phyloP scores from a whole-genome alignment of 2,329 filamentous ascomycete species.

The Claviceps africana region DNA sequence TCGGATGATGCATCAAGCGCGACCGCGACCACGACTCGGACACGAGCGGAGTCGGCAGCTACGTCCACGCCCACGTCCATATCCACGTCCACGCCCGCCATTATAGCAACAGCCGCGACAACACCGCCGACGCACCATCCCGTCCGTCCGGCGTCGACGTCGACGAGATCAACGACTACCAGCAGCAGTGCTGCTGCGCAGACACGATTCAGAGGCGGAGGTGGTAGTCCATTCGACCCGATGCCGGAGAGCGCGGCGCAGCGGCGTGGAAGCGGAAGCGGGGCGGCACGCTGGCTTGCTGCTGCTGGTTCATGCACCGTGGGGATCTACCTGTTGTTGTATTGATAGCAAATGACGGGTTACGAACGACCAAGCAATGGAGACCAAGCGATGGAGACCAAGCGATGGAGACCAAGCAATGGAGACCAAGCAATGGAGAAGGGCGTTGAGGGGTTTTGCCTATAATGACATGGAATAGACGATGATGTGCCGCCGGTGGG shows the following conservation, averaged over 20 bases:
- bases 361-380: no score
- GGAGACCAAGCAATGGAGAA: neutral
- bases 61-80: neutral
- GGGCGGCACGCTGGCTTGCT: neutral
- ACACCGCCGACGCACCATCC: neutral
- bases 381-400: no score
- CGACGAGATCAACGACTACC: conserved; percentile 1
- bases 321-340: neutral
- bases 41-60: neutral
- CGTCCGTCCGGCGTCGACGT: neutral
- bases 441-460: neutral
- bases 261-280: neutral
- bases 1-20: neutral
- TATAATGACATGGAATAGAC: neutral
- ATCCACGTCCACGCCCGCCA: no score
- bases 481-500: no score
- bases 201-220: conserved; percentile 8
- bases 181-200: conserved; percentile 2
- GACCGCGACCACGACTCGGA: neutral
- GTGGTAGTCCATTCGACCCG: conserved; percentile 12
- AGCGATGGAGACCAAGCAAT: no score
- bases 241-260: neutral
- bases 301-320: neutral
- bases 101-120: neutral
- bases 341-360: neutral